phyloP scores from a whole-genome alignment of 202 grass and related monocot genomes.

The Musa balbisiana region DNA sequence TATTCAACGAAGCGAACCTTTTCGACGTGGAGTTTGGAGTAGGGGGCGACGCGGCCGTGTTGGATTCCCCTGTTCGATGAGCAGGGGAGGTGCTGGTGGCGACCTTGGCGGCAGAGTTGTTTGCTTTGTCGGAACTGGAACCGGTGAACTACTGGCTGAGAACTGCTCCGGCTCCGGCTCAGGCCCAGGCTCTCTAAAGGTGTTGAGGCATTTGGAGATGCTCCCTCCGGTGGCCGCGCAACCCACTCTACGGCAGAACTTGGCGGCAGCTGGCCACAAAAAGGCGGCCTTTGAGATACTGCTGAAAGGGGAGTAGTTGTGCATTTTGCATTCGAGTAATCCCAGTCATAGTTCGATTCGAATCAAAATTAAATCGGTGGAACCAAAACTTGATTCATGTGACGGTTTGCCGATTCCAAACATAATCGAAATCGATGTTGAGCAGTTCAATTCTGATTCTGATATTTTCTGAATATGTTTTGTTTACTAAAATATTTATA shows the following conservation, averaged over 20 bases:
- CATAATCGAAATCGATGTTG: no score
- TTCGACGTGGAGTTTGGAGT: neutral
- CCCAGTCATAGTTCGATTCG: no score
- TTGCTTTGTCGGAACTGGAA: neutral
- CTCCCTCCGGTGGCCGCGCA: slow-evolving; percentile 1
- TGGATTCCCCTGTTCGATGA: neutral
- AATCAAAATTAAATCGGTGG: no score
- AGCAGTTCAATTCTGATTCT: no score
- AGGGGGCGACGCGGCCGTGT: neutral
- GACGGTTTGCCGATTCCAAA: no score
- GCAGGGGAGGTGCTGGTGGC: neutral
- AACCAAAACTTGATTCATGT: no score
- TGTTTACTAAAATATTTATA: no score
- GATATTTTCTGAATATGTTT: no score
- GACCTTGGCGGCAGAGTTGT: neutral
- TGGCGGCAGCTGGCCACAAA: neutral
- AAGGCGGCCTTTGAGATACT: slow-evolving; percentile 9
- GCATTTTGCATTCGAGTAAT: no score
- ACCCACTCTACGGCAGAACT: slow-evolving; percentile 7
- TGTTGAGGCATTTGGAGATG: slow-evolving; percentile 6
- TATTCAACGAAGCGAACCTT: neutral
- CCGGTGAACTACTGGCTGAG: neutral
- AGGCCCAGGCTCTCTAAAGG: neutral
- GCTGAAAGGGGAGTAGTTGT: neutral
- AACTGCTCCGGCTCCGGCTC: neutral